phyloP scores from a whole-genome alignment of 345 rosid genomes.

The Rhodamnia rubescens region DNA sequence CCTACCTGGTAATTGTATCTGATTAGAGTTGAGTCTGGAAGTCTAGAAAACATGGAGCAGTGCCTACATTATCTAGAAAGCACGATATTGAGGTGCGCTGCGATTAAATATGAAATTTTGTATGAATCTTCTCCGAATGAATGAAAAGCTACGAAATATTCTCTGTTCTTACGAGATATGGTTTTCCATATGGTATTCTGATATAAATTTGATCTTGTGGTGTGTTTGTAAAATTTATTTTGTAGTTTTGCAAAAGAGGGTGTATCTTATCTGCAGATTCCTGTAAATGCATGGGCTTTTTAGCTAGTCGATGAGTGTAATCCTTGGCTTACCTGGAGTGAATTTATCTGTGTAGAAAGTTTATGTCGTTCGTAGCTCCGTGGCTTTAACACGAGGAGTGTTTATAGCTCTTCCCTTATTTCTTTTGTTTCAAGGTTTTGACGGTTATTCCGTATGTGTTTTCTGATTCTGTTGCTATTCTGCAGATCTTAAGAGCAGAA shows the following conservation, averaged over 20 bases:
- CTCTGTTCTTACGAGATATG: not conserved
- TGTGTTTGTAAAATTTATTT: not conserved
- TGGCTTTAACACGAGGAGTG: not conserved
- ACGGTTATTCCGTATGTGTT: not conserved
- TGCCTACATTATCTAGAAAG: not conserved
- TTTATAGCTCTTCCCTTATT: not conserved
- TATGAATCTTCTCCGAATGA: not conserved
- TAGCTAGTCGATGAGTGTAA: not conserved
- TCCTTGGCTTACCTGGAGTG: not conserved
- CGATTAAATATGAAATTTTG: not conserved
- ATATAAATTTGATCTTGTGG: not conserved
- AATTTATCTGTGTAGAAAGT: not conserved
- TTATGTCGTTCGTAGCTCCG: not conserved
- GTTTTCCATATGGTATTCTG: not conserved
- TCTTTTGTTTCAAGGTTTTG: not conserved
- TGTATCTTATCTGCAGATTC: not conserved
- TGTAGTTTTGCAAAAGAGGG: not conserved
- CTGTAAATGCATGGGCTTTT: not conserved
- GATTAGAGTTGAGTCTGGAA: not conserved
- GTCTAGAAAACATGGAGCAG: not conserved
- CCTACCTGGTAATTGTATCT: not conserved
- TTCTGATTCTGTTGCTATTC: not conserved
- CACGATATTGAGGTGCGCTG: not conserved
- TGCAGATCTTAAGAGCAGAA: constrained; percentile 57
- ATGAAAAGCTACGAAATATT: not conserved